Base-by-base conservation (phyloP, 768 basidiomycete species). In the Nidularia sp. region DNA sequence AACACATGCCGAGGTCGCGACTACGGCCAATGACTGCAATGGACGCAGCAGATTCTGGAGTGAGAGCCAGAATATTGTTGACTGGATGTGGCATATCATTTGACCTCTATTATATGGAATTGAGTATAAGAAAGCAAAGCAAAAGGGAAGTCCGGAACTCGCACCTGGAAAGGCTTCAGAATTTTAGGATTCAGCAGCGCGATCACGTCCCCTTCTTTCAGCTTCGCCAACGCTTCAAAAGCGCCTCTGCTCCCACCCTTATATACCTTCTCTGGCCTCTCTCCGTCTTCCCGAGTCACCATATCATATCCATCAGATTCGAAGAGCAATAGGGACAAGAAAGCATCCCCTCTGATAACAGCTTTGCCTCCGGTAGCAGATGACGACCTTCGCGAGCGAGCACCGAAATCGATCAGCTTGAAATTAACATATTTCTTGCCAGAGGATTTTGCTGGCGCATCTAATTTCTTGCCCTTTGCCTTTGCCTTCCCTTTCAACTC, bases 211-310 rank as follows among this genome's bases (percentile, higher is more conserved):
- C 97, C 97, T 57, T 93, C 89, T 53, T 83, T 84, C 50, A 96
- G 68, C 60, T 91, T 92, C 47, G 90, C 86, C 72, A 90, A 83
- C 47, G 80, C 75, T 66, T 98, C 97, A 62, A 90, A 98, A 3
- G 94, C 95, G 4, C 97, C 97, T 5, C 85, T 83, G 57, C 92
- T 93, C 2, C 96, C 96, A 0, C 97, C 96, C 57, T 77, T 81
- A 66, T 94, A 96, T 0, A 87, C 54, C 62, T 84, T 92, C 56
- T 76, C 74, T 36, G 77, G 70, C 35, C 68, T 77, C 34, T 73
- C 70, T 7, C 75, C 78, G 47, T 83, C 76, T 5, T 79, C 83
- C 31, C 64, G 71, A 3, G 74, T 75, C 10, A 86, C 60, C 9
- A 78, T 62, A 52, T 89, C 86, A 52, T 79, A 81, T 1, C 76